Evolutionary conservation across 2,329 filamentous ascomycete species (phyloP), one percentile per base, ranked within the genome.

Genomic region (Rachicladosporium sp.): DNA sequence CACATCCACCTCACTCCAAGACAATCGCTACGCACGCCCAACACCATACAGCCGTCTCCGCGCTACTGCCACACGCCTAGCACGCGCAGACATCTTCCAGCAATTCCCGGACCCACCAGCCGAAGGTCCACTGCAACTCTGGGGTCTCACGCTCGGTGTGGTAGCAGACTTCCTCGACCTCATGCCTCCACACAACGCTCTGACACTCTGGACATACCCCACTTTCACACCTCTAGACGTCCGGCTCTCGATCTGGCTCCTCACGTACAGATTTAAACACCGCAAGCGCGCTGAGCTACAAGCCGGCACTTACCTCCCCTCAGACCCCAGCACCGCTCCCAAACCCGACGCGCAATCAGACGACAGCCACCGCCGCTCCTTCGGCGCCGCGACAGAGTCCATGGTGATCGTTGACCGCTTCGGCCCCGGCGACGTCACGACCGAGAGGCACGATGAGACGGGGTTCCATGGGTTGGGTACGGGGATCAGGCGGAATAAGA

Each of bases 121-220:
- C 55, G 57, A 48, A 48, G 55, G 46, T 19, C 73, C 76, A 2
- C 61, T 82, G 2, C 58, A 81, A 8, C 70, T 82, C 1, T 83
- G 79, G 79, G 79, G 79, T 0, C 56, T 83, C 29, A 82, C 79
- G 0, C 63, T 82, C 1, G 78, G 78, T 4, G 73, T 83, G 27
- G 58, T 82, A 31, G 74, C 74, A 10, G 79, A 83, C 56, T 76
- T 82, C 46, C 65, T 82, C 15, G 76, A 82, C 46, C 69, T 80
- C 51, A 59, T 82, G 3, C 78, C 78, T n/a, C 76, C 77, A 2
- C 64, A 73, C 46, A 74, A 72, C 38, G 71, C 76, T 2, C 67
- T 81, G 3, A 62, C 71, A 29, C 56, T 80, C 19, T 82, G 78
- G 77, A 71, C 70, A 23, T 81, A 80, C 50, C 79, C 79, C 0